phyloP scores from a whole-genome alignment of 495 filamentous ascomycete species.

The Trypethelium eluteriae region DNA sequence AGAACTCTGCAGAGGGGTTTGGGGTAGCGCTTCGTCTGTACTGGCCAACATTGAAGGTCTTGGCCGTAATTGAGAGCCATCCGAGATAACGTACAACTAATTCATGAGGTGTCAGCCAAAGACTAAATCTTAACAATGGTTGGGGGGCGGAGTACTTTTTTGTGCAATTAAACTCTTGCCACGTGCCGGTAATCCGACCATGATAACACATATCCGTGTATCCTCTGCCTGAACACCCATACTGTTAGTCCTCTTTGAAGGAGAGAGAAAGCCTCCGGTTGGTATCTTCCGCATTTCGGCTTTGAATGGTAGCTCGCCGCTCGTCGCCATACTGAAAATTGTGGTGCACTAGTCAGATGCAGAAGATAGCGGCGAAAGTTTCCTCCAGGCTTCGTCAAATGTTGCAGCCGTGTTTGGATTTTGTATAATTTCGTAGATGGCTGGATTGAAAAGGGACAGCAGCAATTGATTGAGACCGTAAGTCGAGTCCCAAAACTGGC shows the following conservation, averaged over 20 bases:
- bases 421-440: too few relatives aligned
- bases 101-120: neutral
- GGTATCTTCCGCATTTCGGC: constrained; percentile 31
- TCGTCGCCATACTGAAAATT: constrained; percentile 19
- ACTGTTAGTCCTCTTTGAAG: constrained; percentile 43
- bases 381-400: too few relatives aligned
- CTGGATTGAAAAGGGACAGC: too few relatives aligned
- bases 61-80: constrained; percentile 89
- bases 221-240: constrained; percentile 73
- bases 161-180: constrained; percentile 96
- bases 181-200: constrained; percentile 92
- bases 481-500: neutral
- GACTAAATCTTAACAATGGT: neutral
- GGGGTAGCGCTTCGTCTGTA: constrained; percentile 85
- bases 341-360: neutral
- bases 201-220: constrained; percentile 93
- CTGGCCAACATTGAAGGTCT: constrained; percentile 92
- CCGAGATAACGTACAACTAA: constrained; percentile 87
- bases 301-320: constrained; percentile 24
- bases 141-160: constrained; percentile 57
- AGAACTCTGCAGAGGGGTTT: constrained; percentile 83
- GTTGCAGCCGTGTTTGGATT: too few relatives aligned
- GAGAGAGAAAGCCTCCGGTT: constrained; percentile 28
- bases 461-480: neutral
- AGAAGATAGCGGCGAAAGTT: too few relatives aligned